phyloP scores from a whole-genome alignment of 108 stramenopile species.

The Pinguiococcus pyrenoidosus region DNA sequence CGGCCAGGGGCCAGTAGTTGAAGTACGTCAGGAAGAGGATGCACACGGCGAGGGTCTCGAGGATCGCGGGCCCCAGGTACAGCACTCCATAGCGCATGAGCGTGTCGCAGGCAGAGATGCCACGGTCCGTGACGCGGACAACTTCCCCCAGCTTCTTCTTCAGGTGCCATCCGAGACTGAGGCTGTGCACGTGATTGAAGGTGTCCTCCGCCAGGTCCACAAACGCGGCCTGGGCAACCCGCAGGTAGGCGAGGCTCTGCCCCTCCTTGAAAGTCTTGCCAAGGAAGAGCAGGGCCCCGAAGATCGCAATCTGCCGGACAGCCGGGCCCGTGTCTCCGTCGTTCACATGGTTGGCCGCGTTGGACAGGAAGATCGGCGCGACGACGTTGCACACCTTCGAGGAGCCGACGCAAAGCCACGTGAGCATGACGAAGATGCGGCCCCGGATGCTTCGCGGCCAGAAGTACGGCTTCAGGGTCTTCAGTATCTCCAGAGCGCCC shows the following conservation, averaged over 20 bases:
- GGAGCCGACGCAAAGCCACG: slow-evolving; percentile 72
- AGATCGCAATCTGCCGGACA: slow-evolving; percentile 19
- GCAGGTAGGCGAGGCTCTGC: slow-evolving; percentile 77
- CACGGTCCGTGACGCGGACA: slow-evolving; percentile 77
- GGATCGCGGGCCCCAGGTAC: slow-evolving; percentile 72
- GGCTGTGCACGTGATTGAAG: slow-evolving; percentile 71
- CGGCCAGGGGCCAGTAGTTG: slow-evolving; percentile 57
- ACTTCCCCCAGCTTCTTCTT: slow-evolving; percentile 85
- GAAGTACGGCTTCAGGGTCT: slow-evolving; percentile 67
- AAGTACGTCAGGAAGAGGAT: slow-evolving; percentile 64
- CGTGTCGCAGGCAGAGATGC: slow-evolving; percentile 45
- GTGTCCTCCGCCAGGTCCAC: slow-evolving; percentile 70
- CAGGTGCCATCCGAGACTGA: slow-evolving; percentile 87
- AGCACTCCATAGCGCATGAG: slow-evolving; percentile 78
- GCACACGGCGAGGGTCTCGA: slow-evolving; percentile 69
- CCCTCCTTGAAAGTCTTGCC: slow-evolving; percentile 63
- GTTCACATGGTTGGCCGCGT: slow-evolving; percentile 68
- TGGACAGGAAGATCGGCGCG: slow-evolving; percentile 67
- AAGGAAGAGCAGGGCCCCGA: slow-evolving; percentile 50
- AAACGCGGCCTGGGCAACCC: slow-evolving; percentile 69
- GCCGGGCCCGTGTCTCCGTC: slow-evolving; percentile 25
- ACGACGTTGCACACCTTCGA: slow-evolving; percentile 63
- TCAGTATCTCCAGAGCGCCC: slow-evolving; percentile 13
- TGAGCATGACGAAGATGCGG: slow-evolving; percentile 62
- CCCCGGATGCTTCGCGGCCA: slow-evolving; percentile 54